Evolutionary conservation across 2,329 filamentous ascomycete species (phyloP).

Genomic region (Botrytis aclada): DNA sequence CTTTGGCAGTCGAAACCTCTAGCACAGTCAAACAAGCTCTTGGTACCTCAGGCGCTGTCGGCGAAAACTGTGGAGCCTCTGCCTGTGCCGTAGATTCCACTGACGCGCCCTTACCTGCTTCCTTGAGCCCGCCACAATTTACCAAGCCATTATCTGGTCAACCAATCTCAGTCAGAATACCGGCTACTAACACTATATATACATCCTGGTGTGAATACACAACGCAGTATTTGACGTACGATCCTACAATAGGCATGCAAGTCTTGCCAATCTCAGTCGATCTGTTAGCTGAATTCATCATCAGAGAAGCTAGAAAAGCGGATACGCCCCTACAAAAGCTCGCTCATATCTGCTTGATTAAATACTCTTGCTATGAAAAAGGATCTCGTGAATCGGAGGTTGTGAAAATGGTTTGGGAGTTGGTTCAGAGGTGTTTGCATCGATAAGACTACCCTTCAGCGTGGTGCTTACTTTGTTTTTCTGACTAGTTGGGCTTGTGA

Average conservation of each 20-base stretch:
- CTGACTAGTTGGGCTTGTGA: background rate
- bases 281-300: background rate
- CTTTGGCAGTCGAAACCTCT: background rate
- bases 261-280: background rate
- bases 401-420: background rate
- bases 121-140: background rate
- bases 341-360: background rate
- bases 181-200: background rate
- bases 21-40: fast-evolving
- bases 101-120: background rate
- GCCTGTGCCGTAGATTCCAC: background rate
- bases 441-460: background rate
- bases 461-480: background rate
- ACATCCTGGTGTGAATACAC: background rate
- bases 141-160: background rate
- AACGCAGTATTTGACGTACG: background rate
- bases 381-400: background rate
- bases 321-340: background rate
- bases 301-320: background rate
- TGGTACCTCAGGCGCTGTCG: background rate
- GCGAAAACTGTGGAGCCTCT: background rate
- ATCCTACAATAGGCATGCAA: background rate
- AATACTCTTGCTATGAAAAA: background rate
- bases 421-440: background rate
- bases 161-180: background rate